Evolutionary conservation across 1,139 yeast species (phyloP).

Genomic region (Geotrichum cucujoidarum): DNA sequence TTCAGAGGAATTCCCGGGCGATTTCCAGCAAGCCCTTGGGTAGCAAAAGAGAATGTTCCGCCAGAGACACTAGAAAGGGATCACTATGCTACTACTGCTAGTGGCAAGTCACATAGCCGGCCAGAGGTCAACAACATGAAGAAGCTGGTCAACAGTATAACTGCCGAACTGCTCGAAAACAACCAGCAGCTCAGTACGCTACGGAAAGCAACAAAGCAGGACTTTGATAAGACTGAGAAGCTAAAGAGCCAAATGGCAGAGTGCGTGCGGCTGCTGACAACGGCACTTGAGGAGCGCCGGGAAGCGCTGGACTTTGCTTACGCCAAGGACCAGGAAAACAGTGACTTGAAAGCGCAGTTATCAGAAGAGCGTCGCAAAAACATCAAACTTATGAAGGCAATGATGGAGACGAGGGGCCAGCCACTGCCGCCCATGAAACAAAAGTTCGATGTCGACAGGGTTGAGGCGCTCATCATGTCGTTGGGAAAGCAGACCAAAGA

Average conservation of each 20-base stretch:
- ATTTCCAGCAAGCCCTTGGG: constrained; percentile 11
- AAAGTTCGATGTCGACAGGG: constrained; percentile 15
- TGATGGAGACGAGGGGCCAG: not conserved
- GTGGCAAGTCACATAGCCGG: not conserved
- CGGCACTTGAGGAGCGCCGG: constrained; percentile 14
- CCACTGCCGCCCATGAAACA: not conserved
- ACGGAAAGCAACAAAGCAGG: constrained; percentile 5
- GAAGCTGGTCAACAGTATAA: constrained; percentile 3
- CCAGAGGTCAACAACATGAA: constrained; percentile 2
- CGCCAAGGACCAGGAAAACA: constrained; percentile 13
- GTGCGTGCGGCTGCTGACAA: constrained; percentile 10
- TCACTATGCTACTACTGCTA: not conserved
- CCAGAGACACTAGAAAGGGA: not conserved
- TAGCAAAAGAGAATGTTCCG: not conserved
- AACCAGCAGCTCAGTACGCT: constrained; percentile 11
- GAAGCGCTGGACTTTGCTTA: constrained; percentile 15
- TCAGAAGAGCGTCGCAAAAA: constrained; percentile 14
- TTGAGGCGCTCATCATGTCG: not conserved
- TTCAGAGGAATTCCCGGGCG: constrained; percentile 16
- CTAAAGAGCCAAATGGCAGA: constrained; percentile 14
- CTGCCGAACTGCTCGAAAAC: constrained; percentile 11
- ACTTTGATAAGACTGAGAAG: constrained; percentile 7
- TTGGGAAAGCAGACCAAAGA: not conserved
- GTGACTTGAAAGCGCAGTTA: constrained; percentile 4
- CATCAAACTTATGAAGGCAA: constrained; percentile 13